A percentile compares a stretch with the other conserved stretches of the same genome.
Evolutionary conservation across 495 filamentous ascomycete species (phyloP).

Genomic region (Penicillium parvum): DNA sequence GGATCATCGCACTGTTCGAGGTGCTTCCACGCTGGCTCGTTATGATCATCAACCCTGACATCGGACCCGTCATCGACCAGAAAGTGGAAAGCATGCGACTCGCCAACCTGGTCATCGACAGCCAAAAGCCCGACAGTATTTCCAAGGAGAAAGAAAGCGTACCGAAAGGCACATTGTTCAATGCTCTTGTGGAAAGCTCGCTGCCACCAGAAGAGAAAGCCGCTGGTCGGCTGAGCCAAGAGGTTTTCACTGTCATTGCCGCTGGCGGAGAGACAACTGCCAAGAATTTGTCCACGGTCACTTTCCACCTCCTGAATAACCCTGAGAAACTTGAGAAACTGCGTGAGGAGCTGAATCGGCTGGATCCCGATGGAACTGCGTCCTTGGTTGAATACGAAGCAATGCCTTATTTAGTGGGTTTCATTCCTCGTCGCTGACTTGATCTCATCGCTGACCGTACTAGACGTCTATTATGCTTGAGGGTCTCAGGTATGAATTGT

Average conservation of each 20-base stretch:
- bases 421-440: neutral
- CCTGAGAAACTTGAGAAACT: constrained; percentile 28
- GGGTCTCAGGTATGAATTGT: constrained; percentile 22
- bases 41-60: constrained; percentile 20
- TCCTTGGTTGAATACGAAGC: constrained; percentile 27
- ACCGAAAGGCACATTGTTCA: constrained; percentile 35
- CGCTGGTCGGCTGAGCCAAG: constrained; percentile 31
- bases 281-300: constrained; percentile 30
- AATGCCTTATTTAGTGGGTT: constrained; percentile 31
- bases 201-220: constrained; percentile 36
- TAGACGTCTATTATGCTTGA: constrained; percentile 32
- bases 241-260: constrained; percentile 39
- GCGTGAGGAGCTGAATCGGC: constrained; percentile 22
- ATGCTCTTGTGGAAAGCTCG: constrained; percentile 35
- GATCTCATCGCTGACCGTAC: neutral
- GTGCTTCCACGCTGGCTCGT: constrained; percentile 21
- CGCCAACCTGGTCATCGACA: constrained; percentile 14
- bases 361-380: constrained; percentile 21
- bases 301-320: constrained; percentile 40
- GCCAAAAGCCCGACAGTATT: neutral
- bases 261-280: constrained; percentile 48
- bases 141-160: neutral
- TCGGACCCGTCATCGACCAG: constrained; percentile 20
- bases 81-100: constrained; percentile 12
- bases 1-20: constrained; percentile 23